A percentile compares a stretch with the other conserved stretches of the same genome.
Evolutionary conservation across 345 rosid species (phyloP).

Genomic region (Clarkia xantiana): DNA sequence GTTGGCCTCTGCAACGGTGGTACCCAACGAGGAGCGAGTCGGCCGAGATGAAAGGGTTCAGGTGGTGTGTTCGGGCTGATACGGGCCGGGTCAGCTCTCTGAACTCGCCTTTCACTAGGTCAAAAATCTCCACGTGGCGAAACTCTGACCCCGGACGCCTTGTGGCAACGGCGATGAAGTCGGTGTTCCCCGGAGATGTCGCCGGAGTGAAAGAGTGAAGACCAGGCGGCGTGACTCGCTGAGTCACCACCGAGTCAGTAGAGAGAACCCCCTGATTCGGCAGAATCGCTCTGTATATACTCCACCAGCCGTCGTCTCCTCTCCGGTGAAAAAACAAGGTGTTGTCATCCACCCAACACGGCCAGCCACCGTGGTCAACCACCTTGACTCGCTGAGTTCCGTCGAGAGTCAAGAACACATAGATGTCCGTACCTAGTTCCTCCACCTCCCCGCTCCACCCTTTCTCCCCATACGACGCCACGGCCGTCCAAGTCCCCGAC

Average conservation of each 20-base stretch:
- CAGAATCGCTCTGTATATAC: slow-evolving; percentile 45
- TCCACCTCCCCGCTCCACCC: slow-evolving; percentile 75
- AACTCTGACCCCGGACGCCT: slow-evolving; percentile 42
- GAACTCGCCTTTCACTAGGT: slow-evolving; percentile 36
- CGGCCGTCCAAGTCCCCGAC: slow-evolving; percentile 55
- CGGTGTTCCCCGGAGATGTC: slow-evolving; percentile 51
- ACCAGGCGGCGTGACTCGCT: slow-evolving; percentile 68
- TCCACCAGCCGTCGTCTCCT: slow-evolving; percentile 63
- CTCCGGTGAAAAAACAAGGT: slow-evolving; percentile 62
- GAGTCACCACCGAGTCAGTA: slow-evolving; percentile 27
- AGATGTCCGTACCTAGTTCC: slow-evolving; percentile 63
- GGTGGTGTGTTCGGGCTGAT: slow-evolving; percentile 56
- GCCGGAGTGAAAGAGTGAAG: slow-evolving; percentile 92
- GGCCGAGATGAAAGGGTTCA: slow-evolving; percentile 75
- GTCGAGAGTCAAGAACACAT: slow-evolving; percentile 57
- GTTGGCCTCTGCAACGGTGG: slow-evolving; percentile 59
- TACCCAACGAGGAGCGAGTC: slow-evolving; percentile 64
- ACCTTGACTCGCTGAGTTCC: slow-evolving; percentile 60
- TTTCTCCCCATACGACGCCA: slow-evolving; percentile 53
- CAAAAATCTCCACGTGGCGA: slow-evolving; percentile 73
- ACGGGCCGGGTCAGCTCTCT: slow-evolving; percentile 53
- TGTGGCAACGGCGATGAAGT: slow-evolving; percentile 69
- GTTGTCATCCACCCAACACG: slow-evolving; percentile 68
- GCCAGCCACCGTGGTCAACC: slow-evolving; percentile 84
- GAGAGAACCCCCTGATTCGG: slow-evolving; percentile 21